Evolutionary conservation across 371 early-diverging fungal genomes (phyloP).

Genomic region (Circinella minor): DNA sequence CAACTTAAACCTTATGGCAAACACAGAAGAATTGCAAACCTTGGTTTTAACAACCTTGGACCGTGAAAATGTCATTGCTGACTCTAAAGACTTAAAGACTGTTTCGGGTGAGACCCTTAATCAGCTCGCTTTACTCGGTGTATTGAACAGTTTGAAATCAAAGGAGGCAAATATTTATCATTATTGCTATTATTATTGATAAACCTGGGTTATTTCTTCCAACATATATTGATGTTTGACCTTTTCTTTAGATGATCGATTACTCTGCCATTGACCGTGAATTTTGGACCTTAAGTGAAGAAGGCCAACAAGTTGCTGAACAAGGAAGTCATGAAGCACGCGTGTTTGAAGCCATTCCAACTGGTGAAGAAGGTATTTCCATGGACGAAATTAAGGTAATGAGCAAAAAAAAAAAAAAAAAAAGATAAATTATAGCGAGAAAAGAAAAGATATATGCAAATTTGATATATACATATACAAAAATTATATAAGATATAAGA

Average conservation of each 20-base stretch:
- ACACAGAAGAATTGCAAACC: conserved; percentile 66
- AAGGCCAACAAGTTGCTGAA: conserved; percentile 86
- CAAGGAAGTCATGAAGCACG: conserved; percentile 94
- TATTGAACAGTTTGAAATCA: conserved; percentile 83
- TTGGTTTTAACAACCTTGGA: conserved; percentile 73
- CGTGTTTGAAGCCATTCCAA: conserved; percentile 90
- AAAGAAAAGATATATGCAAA: background rate
- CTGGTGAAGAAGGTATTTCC: conserved; percentile 79
- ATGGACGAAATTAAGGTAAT: conserved; percentile 78
- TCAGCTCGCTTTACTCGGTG: conserved; percentile 79
- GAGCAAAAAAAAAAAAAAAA: too few species aligned
- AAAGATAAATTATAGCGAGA: too few species aligned
- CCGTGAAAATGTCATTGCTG: conserved; percentile 60
- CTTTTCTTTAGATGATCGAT: conserved; percentile 73
- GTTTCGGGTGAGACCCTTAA: conserved; percentile 64
- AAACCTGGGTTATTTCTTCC: too few species aligned
- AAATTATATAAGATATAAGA: background rate
- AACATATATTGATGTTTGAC: background rate
- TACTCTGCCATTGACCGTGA: conserved; percentile 85
- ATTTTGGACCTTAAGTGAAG: conserved; percentile 81
- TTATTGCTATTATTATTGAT: too few species aligned
- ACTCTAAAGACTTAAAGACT: conserved; percentile 64
- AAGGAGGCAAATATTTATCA: conserved; percentile 70
- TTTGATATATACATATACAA: background rate
- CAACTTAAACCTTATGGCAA: conserved; percentile 17